A percentile compares a stretch with the other conserved stretches of the same genome.
These are phyloP conservation scores for Abrus precatorius DNA, from an alignment of 306 rosid genomes.

Conservation along the genomic window DNA sequence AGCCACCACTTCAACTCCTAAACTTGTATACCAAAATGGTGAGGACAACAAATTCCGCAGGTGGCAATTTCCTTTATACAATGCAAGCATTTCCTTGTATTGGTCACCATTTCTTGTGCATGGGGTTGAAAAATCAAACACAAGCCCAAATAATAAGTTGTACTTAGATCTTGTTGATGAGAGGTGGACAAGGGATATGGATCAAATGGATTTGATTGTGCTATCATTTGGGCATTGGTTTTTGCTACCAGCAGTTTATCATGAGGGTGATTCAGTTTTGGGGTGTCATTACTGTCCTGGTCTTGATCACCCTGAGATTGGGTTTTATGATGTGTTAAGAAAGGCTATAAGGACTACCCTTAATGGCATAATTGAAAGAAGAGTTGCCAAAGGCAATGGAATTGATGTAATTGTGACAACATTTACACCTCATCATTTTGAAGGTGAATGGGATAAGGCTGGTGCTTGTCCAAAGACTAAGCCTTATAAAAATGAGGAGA, in stretches of 20 bases:
- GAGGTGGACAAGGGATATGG: conserved; percentile 71
- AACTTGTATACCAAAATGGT: conserved; percentile 59
- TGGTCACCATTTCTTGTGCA: conserved; percentile 95
- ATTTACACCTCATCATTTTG: conserved; percentile 91
- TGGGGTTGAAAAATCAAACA: conserved; percentile 74
- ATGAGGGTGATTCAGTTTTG: conserved; percentile 64
- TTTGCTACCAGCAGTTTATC: conserved; percentile 80
- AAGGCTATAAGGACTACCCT: conserved; percentile 71
- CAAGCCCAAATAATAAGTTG: conserved; percentile 58
- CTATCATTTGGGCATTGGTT: conserved; percentile 93
- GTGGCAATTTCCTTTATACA: conserved; percentile 73
- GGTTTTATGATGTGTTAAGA: conserved; percentile 70
- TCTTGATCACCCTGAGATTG: conserved; percentile 81
- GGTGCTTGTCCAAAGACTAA: conserved; percentile 81
- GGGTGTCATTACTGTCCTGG: conserved; percentile 92
- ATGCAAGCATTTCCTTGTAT: conserved; percentile 68
- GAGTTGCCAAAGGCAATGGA: conserved; percentile 43
- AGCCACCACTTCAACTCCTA: conserved; percentile 65
- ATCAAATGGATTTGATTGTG: conserved; percentile 64
- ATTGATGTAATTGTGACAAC: conserved; percentile 71
- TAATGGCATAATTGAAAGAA: conserved; percentile 60
- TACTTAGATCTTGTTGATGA: conserved; percentile 72
- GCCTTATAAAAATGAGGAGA: conserved; percentile 69
- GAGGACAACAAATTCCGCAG: conserved; percentile 67
- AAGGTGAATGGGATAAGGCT: conserved; percentile 90